Conservation (phyloP, 305 asterid species). For the Solanum aculeatissimum region DNA sequence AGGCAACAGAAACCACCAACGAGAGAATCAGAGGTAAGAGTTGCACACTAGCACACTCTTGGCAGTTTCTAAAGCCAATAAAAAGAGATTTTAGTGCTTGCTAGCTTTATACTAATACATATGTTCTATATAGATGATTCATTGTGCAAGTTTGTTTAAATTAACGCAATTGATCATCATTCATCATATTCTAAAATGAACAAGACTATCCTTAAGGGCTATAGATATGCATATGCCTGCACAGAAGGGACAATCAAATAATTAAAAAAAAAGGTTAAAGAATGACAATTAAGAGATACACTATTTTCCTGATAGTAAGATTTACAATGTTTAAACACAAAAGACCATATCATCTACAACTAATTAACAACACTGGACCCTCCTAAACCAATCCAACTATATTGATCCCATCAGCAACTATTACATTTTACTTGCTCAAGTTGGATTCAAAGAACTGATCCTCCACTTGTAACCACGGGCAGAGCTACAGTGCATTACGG, state of each 20-base stretch:
- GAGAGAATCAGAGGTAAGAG: not conserved
- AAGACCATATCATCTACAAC: not conserved
- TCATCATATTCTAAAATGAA: not conserved
- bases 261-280: not conserved
- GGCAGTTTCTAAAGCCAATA: not conserved
- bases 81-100: not conserved
- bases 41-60: not conserved
- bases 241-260: not conserved
- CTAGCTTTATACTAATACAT: not conserved
- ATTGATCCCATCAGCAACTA: not conserved
- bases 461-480: not conserved
- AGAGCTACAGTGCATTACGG: too few relatives aligned
- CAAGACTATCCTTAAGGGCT: not conserved
- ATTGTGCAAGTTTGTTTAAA: not conserved
- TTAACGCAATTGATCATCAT: not conserved
- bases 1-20: not conserved
- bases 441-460: not conserved
- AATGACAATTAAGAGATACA: not conserved
- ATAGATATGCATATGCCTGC: not conserved
- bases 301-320: not conserved
- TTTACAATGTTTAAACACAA: not conserved
- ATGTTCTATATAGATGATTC: not conserved
- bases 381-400: not conserved
- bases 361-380: not conserved
- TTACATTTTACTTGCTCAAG: not conserved